Evolutionary conservation across 2,329 filamentous ascomycete genomes (phyloP).

Genomic region (Mycosphaerelloides madeirae): DNA sequence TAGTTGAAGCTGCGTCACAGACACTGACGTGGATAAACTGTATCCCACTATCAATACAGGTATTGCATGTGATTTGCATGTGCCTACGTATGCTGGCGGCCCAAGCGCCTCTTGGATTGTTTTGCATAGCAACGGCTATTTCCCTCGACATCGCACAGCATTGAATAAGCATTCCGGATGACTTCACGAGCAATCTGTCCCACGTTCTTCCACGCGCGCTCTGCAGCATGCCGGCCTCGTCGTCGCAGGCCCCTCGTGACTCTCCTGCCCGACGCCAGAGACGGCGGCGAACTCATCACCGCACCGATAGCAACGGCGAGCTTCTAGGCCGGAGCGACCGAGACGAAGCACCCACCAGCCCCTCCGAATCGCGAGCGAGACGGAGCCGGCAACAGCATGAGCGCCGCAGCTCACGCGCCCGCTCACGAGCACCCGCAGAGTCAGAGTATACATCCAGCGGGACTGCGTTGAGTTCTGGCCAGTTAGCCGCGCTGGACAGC

Average conservation of each 20-base stretch:
- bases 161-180: neutral
- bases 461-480: constrained; percentile 48
- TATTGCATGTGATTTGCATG: too few species aligned
- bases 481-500: constrained; percentile 62
- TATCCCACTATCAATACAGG: too few species aligned
- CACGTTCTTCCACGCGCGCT: neutral
- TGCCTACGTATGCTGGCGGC: too few species aligned
- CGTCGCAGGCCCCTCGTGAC: constrained; percentile 16
- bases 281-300: constrained; percentile 30
- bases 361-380: constrained; percentile 11
- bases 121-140: too few species aligned
- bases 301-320: constrained; percentile 33
- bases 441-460: constrained; percentile 22
- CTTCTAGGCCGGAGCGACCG: constrained; percentile 20
- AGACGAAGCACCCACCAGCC: constrained; percentile 5
- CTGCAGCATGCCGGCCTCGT: constrained; percentile 4
- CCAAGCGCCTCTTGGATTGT: too few species aligned
- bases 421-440: constrained; percentile 10
- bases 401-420: constrained; percentile 1
- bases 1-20: too few species aligned
- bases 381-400: constrained; percentile 5
- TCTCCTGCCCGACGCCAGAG: constrained; percentile 28
- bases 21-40: too few species aligned
- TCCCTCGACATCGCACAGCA: too few species aligned
- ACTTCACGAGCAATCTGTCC: neutral